Conservation (phyloP, 2,329 filamentous ascomycete genomes). For the Ilyonectria destructans region DNA sequence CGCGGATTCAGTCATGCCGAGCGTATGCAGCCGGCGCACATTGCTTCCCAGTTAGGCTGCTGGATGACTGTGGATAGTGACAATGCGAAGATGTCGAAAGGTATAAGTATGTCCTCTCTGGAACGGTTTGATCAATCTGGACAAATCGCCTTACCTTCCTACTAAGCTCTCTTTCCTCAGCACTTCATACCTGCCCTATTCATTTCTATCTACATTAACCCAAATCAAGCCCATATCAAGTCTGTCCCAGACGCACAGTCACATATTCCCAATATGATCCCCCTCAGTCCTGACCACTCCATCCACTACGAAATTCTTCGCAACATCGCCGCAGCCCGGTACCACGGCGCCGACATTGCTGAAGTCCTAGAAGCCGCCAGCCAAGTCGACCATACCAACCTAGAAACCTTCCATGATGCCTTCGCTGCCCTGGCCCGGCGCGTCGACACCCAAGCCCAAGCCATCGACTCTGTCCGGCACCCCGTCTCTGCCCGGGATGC, state of each 20-base stretch:
- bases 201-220: no score
- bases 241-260: no score
- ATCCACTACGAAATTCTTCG: constrained; percentile 12
- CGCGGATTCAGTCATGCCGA: no score
- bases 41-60: background rate
- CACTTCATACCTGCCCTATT: background rate
- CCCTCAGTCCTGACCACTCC: constrained; percentile 7
- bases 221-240: no score
- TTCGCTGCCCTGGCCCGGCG: constrained; percentile 3
- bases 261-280: background rate
- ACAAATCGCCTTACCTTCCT: background rate
- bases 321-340: background rate
- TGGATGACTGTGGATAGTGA: background rate
- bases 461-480: constrained; percentile 1
- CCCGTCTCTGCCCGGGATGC: constrained; percentile 15
- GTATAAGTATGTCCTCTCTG: background rate
- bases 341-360: constrained; percentile 6
- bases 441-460: constrained; percentile 8
- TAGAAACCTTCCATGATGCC: constrained; percentile 7
- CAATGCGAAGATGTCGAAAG: background rate
- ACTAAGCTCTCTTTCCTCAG: background rate
- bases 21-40: background rate
- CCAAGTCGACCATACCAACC: constrained; percentile 2
- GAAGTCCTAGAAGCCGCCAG: constrained; percentile 7
- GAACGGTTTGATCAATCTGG: background rate